These are phyloP conservation scores for Podila horticola DNA, from an alignment of 192 early-diverging fungal genomes.

Conservation along the genomic window DNA sequence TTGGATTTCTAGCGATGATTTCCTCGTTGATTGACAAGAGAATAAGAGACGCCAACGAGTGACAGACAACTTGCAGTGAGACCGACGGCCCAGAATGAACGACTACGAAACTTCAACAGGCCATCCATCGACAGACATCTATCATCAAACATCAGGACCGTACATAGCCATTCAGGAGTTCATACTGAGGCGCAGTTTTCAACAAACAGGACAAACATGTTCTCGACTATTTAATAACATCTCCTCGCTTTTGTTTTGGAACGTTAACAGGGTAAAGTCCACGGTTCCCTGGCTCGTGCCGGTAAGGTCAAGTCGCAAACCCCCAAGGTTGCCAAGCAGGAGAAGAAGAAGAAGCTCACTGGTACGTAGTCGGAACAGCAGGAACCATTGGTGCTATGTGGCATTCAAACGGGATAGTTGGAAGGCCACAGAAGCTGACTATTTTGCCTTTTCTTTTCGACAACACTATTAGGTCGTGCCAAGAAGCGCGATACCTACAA, in stretches of 20 bases:
- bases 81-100: too few species aligned
- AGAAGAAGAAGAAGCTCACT: slow-evolving; percentile 93
- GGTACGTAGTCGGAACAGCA: slow-evolving; percentile 15
- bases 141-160: too few species aligned
- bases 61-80: too few species aligned
- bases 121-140: too few species aligned
- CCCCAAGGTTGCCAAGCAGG: slow-evolving; percentile 97
- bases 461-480: slow-evolving; percentile 73
- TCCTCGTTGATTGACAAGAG: too few species aligned
- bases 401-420: too few species aligned
- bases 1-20: neutral
- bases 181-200: neutral
- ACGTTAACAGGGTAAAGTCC: slow-evolving; percentile 94
- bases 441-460: neutral
- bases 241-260: neutral
- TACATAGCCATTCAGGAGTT: neutral
- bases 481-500: slow-evolving; percentile 97
- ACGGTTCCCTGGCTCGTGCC: slow-evolving; percentile 99
- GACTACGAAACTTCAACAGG: too few species aligned
- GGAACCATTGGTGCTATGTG: neutral
- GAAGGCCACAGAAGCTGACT: slow-evolving; percentile 1
- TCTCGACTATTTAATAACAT: neutral
- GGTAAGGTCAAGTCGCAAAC: slow-evolving; percentile 99
- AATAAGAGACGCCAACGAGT: too few species aligned
- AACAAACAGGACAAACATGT: neutral